Base-by-base conservation (phyloP, 2,329 filamentous ascomycete genomes). In the Neurospora sp. region DNA sequence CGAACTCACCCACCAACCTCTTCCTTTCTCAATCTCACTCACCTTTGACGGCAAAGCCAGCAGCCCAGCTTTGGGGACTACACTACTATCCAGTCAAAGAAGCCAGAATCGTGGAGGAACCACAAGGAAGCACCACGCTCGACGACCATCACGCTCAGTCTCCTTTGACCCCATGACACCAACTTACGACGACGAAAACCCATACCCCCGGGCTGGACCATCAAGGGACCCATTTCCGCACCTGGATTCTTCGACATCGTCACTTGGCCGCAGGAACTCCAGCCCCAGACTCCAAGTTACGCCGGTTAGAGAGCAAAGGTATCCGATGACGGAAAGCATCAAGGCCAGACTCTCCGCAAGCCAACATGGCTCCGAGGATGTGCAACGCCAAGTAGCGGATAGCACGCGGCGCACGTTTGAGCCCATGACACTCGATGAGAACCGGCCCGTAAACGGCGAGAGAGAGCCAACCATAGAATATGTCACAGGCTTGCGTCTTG, bases 401-500 rank as follows among this genome's bases (percentile, higher is more conserved):
- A 10, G 17, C 17, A 23, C 17, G 17, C 52, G 52, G 28, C 52
- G 52, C 23, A 36, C 28, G 28, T 28, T 62, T 62, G 23, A 62
- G 28, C 52, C 52, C 52, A 62, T 62, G 52, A 62, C 52, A 36
- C 13, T 62, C 52, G 33, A 69, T 17, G 42, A 39, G 52, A 36
- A 11, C 11, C 10, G n/a, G 28, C 11, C 28, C 28, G 66, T 15
- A 19, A 36, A 33, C 33, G 43, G 7, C 15, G 23, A 40, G 5
- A 71, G 67, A 6, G 33, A 70, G 28, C 28, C 28, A 62, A 62
- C 52, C 17, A 19, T 39, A 2, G 66, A 23, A 3, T 74, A 70
- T 36, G 52, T 75, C 23, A 73, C 68, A 13, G 73, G 72, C 6
- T 58, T 73, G 42, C 74, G 68, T 6, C 70, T 74, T 15, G 33